These are phyloP conservation scores for Suhomyces yuchorum DNA, from an alignment of 1,139 yeast genomes.

Conservation along the genomic window DNA sequence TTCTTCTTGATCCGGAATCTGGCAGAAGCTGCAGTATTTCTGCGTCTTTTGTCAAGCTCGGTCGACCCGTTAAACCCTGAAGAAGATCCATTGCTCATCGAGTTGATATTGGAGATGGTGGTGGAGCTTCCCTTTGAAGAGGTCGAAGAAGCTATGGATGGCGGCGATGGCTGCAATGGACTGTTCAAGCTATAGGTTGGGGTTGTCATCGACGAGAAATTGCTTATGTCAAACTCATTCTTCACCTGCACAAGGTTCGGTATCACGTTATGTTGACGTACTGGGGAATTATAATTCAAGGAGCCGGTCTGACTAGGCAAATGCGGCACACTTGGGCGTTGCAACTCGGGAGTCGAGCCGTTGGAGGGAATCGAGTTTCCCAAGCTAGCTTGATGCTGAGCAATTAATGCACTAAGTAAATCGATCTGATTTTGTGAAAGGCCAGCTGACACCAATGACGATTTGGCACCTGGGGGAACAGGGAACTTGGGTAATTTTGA, in stretches of 20 bases:
- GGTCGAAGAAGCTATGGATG: slow-evolving; percentile 11
- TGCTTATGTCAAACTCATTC: slow-evolving; percentile 7
- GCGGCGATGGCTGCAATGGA: slow-evolving; percentile 14
- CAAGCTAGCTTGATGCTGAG: slow-evolving; percentile 57
- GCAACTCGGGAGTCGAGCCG: slow-evolving; percentile 3
- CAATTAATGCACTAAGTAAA: slow-evolving; percentile 69
- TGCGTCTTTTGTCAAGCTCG: slow-evolving; percentile 58
- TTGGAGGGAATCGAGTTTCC: slow-evolving; percentile 25
- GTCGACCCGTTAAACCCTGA: slow-evolving; percentile 18
- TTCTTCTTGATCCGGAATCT: slow-evolving; percentile 64
- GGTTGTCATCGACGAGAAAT: slow-evolving; percentile 3
- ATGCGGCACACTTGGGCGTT: slow-evolving; percentile 15
- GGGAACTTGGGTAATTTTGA: slow-evolving; percentile 56
- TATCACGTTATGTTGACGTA: slow-evolving; percentile 28
- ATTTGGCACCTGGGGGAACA: slow-evolving; percentile 73
- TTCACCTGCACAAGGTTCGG: slow-evolving; percentile 5
- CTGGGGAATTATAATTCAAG: slow-evolving; percentile 21
- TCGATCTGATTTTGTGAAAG: slow-evolving; percentile 68
- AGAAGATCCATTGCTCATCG: slow-evolving; percentile 16
- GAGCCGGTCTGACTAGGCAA: slow-evolving; percentile 17
- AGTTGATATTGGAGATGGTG: slow-evolving; percentile 10
- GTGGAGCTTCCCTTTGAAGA: slow-evolving; percentile 13
- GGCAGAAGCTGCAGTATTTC: slow-evolving; percentile 67
- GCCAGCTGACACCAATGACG: slow-evolving; percentile 64
- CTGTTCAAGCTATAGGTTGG: slow-evolving; percentile 10